These are phyloP conservation scores for Ascoidea asiatica DNA, from an alignment of 805 yeast genomes.

Conservation along the genomic window DNA sequence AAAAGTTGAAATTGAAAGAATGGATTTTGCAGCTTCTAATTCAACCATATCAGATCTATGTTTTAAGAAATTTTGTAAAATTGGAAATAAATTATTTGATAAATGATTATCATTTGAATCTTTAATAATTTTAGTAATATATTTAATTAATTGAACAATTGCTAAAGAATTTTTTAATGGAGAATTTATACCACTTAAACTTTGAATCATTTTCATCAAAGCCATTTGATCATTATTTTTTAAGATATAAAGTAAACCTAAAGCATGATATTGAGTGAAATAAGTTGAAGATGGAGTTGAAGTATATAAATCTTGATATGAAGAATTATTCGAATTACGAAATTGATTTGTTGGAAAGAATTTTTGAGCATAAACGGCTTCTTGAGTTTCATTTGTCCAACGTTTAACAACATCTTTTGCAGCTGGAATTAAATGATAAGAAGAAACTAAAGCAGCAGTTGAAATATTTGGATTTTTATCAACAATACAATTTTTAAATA, in stretches of 20 bases:
- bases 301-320: slow-evolving; percentile 9
- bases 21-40: slow-evolving; percentile 79
- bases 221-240: slow-evolving; percentile 92
- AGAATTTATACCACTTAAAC: slow-evolving; percentile 43
- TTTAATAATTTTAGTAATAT: slow-evolving; percentile 53
- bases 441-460: slow-evolving; percentile 87
- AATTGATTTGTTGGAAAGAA: slow-evolving; percentile 20
- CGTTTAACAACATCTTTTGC: slow-evolving; percentile 88
- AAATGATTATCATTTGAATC: slow-evolving; percentile 49
- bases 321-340: slow-evolving; percentile 12
- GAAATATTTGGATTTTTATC: slow-evolving; percentile 79
- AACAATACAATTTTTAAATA: slow-evolving; percentile 85
- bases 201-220: slow-evolving; percentile 76
- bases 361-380: slow-evolving; percentile 56
- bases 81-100: slow-evolving; percentile 37
- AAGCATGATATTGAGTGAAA: slow-evolving; percentile 90
- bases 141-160: slow-evolving; percentile 71
- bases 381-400: slow-evolving; percentile 90
- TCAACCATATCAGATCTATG: slow-evolving; percentile 83
- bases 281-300: slow-evolving; percentile 55
- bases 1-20: slow-evolving; percentile 41
- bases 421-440: slow-evolving; percentile 80
- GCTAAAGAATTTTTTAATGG: slow-evolving; percentile 73
- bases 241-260: slow-evolving; percentile 78
- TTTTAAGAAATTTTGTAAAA: slow-evolving; percentile 56